Evolutionary conservation across 2,329 filamentous ascomycete species (phyloP).

Genomic region (Trichoderma guizhouense): DNA sequence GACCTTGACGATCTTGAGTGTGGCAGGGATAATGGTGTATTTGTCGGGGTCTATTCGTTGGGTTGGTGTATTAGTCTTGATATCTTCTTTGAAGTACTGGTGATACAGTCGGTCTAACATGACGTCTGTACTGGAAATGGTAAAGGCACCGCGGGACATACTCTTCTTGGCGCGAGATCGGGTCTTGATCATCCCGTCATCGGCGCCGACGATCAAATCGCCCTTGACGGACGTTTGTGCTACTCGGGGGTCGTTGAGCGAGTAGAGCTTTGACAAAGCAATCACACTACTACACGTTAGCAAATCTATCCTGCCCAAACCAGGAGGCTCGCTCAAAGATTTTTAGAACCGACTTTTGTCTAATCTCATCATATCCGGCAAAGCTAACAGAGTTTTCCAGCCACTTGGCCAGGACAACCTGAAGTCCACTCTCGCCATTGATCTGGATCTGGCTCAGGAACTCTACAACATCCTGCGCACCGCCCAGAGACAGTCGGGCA

Average conservation of each 20-base stretch:
- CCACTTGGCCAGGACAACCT: slow-evolving; percentile 91
- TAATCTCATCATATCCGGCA: slow-evolving; percentile 96
- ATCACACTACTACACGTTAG: slow-evolving; percentile 64
- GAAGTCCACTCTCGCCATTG: slow-evolving; percentile 73
- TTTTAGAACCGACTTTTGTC: slow-evolving; percentile 71
- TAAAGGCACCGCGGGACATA: slow-evolving; percentile 38
- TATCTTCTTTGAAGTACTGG: slow-evolving; percentile 21
- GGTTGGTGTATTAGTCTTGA: slow-evolving; percentile 28
- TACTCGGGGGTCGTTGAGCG: slow-evolving; percentile 77
- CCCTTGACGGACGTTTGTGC: slow-evolving; percentile 82
- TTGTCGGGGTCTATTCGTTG: slow-evolving; percentile 69
- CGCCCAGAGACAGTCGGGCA: slow-evolving; percentile 79
- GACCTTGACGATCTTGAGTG: slow-evolving; percentile 94
- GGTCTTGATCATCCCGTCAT: slow-evolving; percentile 81
- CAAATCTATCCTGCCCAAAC: background rate
- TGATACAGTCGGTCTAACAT: slow-evolving; percentile 23
- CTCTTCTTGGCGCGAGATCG: slow-evolving; percentile 83
- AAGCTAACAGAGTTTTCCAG: slow-evolving; percentile 96
- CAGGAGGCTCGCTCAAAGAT: background rate
- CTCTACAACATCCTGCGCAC: slow-evolving; percentile 83
- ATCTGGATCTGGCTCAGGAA: slow-evolving; percentile 86
- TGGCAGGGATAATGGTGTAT: slow-evolving; percentile 81
- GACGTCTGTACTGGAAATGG: slow-evolving; percentile 22
- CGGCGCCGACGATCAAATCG: slow-evolving; percentile 77
- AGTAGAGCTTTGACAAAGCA: slow-evolving; percentile 86